Evolutionary conservation across 768 basidiomycete genomes (phyloP).

Genomic region (Hygrophorus pudorinus): DNA sequence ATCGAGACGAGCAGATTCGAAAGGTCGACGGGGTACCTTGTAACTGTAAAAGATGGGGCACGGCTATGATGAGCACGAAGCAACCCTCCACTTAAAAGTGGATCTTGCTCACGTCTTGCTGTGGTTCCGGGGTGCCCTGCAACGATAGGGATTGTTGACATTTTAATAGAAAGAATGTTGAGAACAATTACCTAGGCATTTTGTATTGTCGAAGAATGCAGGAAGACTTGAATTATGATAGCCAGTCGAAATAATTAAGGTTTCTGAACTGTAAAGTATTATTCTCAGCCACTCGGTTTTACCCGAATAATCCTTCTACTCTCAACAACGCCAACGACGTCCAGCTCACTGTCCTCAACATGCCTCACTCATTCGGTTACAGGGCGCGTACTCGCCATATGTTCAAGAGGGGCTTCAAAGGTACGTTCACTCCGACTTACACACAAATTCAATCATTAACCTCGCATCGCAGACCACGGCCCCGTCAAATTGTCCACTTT

Average conservation of each 20-base stretch:
- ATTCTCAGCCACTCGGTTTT: slow-evolving; percentile 52
- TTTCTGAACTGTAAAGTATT: slow-evolving; percentile 52
- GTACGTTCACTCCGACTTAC: slow-evolving; percentile 34
- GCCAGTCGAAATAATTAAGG: neutral
- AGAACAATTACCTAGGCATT: slow-evolving; percentile 71
- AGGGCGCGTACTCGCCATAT: slow-evolving; percentile 99
- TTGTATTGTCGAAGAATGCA: slow-evolving; percentile 47
- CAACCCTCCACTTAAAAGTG: slow-evolving; percentile 59
- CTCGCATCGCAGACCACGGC: slow-evolving; percentile 61
- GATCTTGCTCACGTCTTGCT: slow-evolving; percentile 89
- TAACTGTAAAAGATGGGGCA: slow-evolving; percentile 72
- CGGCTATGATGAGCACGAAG: slow-evolving; percentile 56
- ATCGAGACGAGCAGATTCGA: slow-evolving; percentile 96
- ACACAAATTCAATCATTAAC: slow-evolving; percentile 8
- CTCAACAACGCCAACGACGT: slow-evolving; percentile 33
- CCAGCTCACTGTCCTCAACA: slow-evolving; percentile 44
- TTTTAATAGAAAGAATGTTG: slow-evolving; percentile 10
- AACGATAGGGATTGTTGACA: slow-evolving; percentile 21
- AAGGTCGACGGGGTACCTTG: slow-evolving; percentile 98
- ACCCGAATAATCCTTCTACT: slow-evolving; percentile 32
- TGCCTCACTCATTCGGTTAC: slow-evolving; percentile 99
- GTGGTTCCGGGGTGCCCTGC: slow-evolving; percentile 85
- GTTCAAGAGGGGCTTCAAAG: slow-evolving; percentile 99
- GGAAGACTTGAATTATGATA: too few relatives aligned
- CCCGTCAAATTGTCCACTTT: slow-evolving; percentile 85